A percentile compares a stretch with the other conserved stretches of the same genome.
These are phyloP conservation scores for Hygrophoropsis aurantiaca DNA, from an alignment of 768 basidiomycete species.

Conservation along the genomic window DNA sequence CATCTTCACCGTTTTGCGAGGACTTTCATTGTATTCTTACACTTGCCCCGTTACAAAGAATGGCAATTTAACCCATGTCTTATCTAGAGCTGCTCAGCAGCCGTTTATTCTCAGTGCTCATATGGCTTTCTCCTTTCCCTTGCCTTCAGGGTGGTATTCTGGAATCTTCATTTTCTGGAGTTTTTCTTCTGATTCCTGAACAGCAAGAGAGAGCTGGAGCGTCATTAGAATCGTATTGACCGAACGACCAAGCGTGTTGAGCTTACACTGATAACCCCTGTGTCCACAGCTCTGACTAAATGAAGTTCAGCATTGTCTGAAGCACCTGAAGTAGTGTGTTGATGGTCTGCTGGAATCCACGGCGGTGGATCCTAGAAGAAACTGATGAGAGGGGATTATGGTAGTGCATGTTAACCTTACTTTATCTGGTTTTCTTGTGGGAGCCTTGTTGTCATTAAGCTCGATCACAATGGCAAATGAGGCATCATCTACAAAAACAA, in stretches of 20 bases:
- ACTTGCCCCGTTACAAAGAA: too few relatives aligned
- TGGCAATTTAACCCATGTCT: too few relatives aligned
- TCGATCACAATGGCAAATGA: constrained; percentile 87
- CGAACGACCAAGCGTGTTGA: not conserved
- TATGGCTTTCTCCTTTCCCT: constrained; percentile 9
- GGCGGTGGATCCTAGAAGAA: constrained; percentile 59
- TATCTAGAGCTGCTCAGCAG: not conserved
- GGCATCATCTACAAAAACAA: constrained; percentile 50
- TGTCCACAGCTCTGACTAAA: constrained; percentile 78
- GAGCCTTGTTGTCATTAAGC: constrained; percentile 63
- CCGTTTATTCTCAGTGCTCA: constrained; percentile 5
- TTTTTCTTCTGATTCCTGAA: constrained; percentile 81
- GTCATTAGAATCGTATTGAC: constrained; percentile 3
- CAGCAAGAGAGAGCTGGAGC: constrained; percentile 65
- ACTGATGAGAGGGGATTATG: not conserved
- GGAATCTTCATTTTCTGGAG: constrained; percentile 28
- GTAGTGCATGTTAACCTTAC: constrained; percentile 23
- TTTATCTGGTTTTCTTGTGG: constrained; percentile 50
- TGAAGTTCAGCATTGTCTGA: constrained; percentile 71
- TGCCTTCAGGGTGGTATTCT: constrained; percentile 7
- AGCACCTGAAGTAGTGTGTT: constrained; percentile 67
- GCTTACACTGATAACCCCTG: constrained; percentile 76
- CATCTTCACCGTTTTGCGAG: not conserved
- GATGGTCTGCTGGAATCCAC: constrained; percentile 74
- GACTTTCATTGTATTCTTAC: not conserved